Evolutionary conservation across 768 basidiomycete species (phyloP).

Genomic region (Agaricus sinodeliciosus): DNA sequence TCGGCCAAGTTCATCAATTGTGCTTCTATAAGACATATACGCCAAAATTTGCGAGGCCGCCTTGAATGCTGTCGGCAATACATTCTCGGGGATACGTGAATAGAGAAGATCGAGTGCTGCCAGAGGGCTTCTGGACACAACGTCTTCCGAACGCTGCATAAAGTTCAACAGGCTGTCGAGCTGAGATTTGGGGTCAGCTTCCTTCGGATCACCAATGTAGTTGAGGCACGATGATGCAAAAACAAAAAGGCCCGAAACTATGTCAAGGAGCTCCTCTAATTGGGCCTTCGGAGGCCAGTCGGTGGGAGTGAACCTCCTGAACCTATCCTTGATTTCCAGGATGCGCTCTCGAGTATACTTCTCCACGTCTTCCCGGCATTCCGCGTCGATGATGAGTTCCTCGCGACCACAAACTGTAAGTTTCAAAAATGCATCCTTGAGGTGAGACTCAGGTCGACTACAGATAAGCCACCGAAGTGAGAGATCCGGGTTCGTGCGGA

Average conservation of each 20-base stretch:
- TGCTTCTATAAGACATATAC: not conserved
- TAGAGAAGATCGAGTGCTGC: slow-evolving; percentile 1
- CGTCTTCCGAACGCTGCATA: not conserved
- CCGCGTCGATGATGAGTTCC: not conserved
- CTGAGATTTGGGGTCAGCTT: not conserved
- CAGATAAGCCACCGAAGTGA: not conserved
- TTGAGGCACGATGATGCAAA: slow-evolving; percentile 1
- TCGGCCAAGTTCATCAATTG: no score
- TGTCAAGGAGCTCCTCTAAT: not conserved
- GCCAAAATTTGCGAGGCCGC: not conserved
- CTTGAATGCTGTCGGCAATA: not conserved
- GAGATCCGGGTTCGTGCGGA: not conserved
- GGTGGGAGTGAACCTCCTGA: not conserved
- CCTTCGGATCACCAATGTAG: not conserved
- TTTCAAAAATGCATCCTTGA: not conserved
- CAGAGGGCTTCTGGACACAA: not conserved
- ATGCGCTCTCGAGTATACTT: not conserved
- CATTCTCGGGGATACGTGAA: not conserved
- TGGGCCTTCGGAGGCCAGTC: not conserved
- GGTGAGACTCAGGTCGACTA: not conserved
- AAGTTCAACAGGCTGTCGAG: not conserved
- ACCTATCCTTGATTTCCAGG: not conserved
- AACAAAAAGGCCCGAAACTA: not conserved
- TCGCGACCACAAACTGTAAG: not conserved
- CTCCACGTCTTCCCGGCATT: not conserved